Evolutionary conservation across 2,329 filamentous ascomycete species (phyloP).

Genomic region (Curvularia sp.): DNA sequence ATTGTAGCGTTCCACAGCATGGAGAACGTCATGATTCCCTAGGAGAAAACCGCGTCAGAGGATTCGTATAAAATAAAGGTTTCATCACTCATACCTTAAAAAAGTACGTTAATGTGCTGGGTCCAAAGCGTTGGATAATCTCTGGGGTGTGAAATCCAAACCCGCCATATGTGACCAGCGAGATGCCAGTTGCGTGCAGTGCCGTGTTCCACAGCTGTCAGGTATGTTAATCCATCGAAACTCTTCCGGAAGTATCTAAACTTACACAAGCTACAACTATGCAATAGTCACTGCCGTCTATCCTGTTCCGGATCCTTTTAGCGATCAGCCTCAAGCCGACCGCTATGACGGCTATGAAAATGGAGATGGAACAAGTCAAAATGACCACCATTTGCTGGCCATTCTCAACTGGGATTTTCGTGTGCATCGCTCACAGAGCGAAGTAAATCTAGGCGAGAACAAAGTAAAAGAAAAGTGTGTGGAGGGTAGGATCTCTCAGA

Average conservation of each 20-base stretch:
- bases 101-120: constrained; percentile 26
- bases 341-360: constrained; percentile 16
- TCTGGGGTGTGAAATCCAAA: constrained; percentile 30
- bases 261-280: constrained; percentile 21
- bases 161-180: constrained; percentile 27
- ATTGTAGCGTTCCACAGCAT: constrained; percentile 32
- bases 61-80: background rate
- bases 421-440: background rate
- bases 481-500: background rate
- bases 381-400: constrained; percentile 16
- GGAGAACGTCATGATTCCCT: constrained; percentile 30
- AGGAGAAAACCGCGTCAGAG: background rate
- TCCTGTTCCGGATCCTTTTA: constrained; percentile 13
- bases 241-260: background rate
- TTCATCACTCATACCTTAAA: constrained; percentile 22
- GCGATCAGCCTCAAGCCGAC: constrained; percentile 21
- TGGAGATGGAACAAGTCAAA: constrained; percentile 16
- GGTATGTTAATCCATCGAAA: background rate
- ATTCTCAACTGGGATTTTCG: constrained; percentile 22
- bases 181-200: constrained; percentile 25
- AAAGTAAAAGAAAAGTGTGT: background rate
- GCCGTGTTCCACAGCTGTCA: constrained; percentile 26
- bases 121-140: constrained; percentile 24
- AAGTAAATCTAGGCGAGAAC: background rate
- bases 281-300: constrained; percentile 27